These are phyloP conservation scores for Salix brachista DNA, from an alignment of 345 rosid genomes.

Conservation along the genomic window DNA sequence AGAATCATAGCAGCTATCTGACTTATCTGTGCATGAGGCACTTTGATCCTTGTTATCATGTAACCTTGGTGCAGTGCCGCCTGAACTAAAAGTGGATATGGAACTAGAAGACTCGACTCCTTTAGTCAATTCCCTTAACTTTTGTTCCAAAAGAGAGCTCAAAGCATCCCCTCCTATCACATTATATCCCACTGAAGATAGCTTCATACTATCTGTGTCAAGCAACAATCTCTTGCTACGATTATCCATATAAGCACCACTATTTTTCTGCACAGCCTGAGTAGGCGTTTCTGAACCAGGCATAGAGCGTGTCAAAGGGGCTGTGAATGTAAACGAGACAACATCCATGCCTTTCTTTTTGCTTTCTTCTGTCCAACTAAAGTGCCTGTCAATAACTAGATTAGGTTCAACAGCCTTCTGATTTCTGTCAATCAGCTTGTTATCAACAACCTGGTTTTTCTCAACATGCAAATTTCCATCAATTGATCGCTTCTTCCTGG, in stretches of 20 bases:
- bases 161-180: constrained; percentile 77
- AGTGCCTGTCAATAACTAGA: constrained; percentile 30
- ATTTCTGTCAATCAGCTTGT: constrained; percentile 24
- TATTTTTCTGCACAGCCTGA: constrained; percentile 27
- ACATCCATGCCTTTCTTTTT: constrained; percentile 69
- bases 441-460: constrained; percentile 37
- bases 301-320: constrained; percentile 53
- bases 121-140: constrained; percentile 63
- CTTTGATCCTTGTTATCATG: constrained; percentile 17
- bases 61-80: constrained; percentile 1
- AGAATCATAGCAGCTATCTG: constrained; percentile 17
- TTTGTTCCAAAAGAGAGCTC: constrained; percentile 78
- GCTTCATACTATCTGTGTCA: constrained; percentile 39
- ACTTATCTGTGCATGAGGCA: constrained; percentile 14
- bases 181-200: constrained; percentile 52
- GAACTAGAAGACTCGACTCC: constrained; percentile 51
- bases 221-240: constrained; percentile 44
- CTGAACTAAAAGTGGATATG: constrained; percentile 16
- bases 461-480: constrained; percentile 40
- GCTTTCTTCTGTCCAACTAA: constrained; percentile 51
- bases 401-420: constrained; percentile 32
- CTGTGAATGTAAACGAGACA: constrained; percentile 73
- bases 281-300: constrained; percentile 35
- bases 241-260: constrained; percentile 25
- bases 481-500: constrained; percentile 66